Base-by-base conservation (phyloP, 441 rosid species). In the Geranium incanum region DNA sequence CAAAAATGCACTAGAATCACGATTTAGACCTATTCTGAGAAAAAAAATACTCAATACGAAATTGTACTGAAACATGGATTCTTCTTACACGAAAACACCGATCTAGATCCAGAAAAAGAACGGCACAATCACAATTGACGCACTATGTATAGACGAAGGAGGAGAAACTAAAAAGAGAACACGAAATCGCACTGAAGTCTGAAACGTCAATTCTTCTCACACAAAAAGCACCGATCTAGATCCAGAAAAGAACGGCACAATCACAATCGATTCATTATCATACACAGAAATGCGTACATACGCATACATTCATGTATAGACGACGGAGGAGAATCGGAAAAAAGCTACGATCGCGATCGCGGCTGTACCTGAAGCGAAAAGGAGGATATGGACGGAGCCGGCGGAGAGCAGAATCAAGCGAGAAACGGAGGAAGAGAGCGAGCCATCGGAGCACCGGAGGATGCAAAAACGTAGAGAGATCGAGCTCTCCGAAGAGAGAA, bases 381-480 rank as follows among this genome's bases (percentile, higher is more conserved):
- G 59, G 59, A 12, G 59, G 59, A 50, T 18, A 50, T 50, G 59
- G 59, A 50, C 16, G 59, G 59, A 50, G 59, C 13, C 16, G 16
- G 18, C 16, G n/a, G n/a, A 13, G 59, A 50, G 59, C 59, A 50
- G 59, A 4, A n/a, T 50, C 59, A 50, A 15, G 59, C 59, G 15
- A 50, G 59, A 50, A 50, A 13, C 16, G 5, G 59, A 50, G 59
- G 59, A 50, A 50, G 59, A 50, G 5, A 12, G 48, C 48, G 48
- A 50, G 59, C 59, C 59, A 50, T 50, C 59, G 57, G 57, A 50
- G 59, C 15, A n/a, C 16, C 59, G 59, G 59, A 13, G 16, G 59
- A 12, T 28, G 33, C 33, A 2, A 28, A 28, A 28, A 28, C 33
- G 33, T 2, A 28, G 33, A 28, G 33, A 28, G 33, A 28, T 28